These are phyloP conservation scores for Lolium perenne DNA, from an alignment of 176 grass and related monocot species.

Conservation along the genomic window DNA sequence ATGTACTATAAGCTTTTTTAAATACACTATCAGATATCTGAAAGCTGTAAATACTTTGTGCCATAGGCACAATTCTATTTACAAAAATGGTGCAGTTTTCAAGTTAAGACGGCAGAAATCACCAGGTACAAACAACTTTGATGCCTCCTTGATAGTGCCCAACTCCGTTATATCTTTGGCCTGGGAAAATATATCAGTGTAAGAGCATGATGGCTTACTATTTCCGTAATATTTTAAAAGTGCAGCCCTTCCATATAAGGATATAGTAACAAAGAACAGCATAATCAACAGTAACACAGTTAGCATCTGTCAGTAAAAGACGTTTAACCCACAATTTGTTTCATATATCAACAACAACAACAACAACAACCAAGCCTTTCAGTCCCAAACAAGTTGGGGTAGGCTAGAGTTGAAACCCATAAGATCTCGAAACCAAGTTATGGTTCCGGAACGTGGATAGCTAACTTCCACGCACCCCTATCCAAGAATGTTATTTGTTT, in stretches of 20 bases:
- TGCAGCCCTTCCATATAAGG: background rate
- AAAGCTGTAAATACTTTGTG: background rate
- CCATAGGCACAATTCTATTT: conserved; percentile 3
- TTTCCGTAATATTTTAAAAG: conserved; percentile 32
- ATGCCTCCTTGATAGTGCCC: conserved; percentile 86
- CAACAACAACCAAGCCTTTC: no score
- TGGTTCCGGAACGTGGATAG: no score
- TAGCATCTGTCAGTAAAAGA: background rate
- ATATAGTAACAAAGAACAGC: background rate
- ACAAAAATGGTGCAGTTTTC: background rate
- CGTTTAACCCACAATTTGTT: conserved; percentile 11
- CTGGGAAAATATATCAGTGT: conserved; percentile 56
- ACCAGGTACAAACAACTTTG: conserved; percentile 98
- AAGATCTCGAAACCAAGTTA: no score
- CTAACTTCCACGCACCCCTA: no score
- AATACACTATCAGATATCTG: background rate
- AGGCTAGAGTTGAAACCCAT: no score
- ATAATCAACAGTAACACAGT: background rate
- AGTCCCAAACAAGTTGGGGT: no score
- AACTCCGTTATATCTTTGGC: conserved; percentile 91
- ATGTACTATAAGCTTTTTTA: background rate
- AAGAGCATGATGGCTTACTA: conserved; percentile 31
- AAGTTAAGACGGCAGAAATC: conserved; percentile 48
- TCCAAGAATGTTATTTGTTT: conserved; percentile 7
- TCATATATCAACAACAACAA: background rate